Base-by-base conservation (phyloP, 495 filamentous ascomycete genomes). In the Daldinia decipiens region DNA sequence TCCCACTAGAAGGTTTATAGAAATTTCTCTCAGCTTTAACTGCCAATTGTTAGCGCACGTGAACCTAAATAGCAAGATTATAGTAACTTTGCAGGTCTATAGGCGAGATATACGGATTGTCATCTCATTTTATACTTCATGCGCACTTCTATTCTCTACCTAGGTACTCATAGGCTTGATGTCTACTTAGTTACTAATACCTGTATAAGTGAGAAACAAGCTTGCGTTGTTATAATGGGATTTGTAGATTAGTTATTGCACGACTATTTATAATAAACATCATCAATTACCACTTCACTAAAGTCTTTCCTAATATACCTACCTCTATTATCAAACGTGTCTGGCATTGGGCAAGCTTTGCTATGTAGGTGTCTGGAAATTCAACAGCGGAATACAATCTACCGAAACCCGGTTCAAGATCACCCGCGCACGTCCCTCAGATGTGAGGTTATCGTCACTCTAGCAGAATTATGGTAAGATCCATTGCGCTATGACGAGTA, bases 401-500 rank as follows among this genome's bases (percentile, higher is more conserved):
- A 8, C 43, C 43, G 43, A 24, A n/a, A 13, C 9, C 40, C 40
- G 40, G 17, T 12, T 45, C 40, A 45, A 45, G 17, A 45, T 19
- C 26, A 31, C 17, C 13, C 27, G 17, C 58, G 53, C 43, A 63
- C 59, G 61, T 67, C 36, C 62, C 62, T 27, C 13, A 38, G 63
- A 55, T 50, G 59, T 67, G 55, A 59, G 55, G 54, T 67, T 72
- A 67, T 72, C 64, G 36, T 34, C 54, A 54, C 60, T 27, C 12
- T 29, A 54, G 45, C 40, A 63, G 53, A 45, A 29, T 40, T 19
- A 50, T 51, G 50, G 38, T 1, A 38, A 26, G 62, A 36, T 21
- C 39, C 24, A 24, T 39, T 19, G 19, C 53, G 53, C 32, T 36
- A 59, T 27, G 64, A 55, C 27, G 31, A 47, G 45, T 32, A 56